phyloP scores from a whole-genome alignment of 805 yeast genomes.

The Candida endomychidarum region DNA sequence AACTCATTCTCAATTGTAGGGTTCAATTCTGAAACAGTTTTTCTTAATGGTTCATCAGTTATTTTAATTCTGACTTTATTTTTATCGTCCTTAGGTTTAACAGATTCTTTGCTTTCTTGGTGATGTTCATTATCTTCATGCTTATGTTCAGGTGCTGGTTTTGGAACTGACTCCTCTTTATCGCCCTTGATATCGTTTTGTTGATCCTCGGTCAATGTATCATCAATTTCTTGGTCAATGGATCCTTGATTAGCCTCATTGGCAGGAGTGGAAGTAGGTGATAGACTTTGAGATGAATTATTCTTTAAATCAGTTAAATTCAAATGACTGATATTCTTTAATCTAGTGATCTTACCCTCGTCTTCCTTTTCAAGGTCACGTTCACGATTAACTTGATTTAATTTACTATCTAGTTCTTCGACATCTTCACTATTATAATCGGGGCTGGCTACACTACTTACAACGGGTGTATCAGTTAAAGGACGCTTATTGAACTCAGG shows the following conservation, averaged over 20 bases:
- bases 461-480: conserved; percentile 70
- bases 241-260: not conserved
- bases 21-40: conserved; percentile 7
- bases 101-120: not conserved
- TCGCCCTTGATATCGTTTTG: not conserved
- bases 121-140: not conserved
- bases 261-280: conserved; percentile 17
- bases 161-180: no score
- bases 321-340: conserved; percentile 39
- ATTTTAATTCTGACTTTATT: conserved; percentile 14
- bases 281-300: conserved; percentile 21
- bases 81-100: not conserved
- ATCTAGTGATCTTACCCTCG: conserved; percentile 16
- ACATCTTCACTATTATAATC: conserved; percentile 31
- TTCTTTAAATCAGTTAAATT: conserved; percentile 33
- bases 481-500: conserved; percentile 74
- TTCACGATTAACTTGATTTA: conserved; percentile 5
- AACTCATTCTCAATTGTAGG: conserved; percentile 11
- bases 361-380: conserved; percentile 19
- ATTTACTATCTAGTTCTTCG: conserved; percentile 20
- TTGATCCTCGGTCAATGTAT: not conserved
- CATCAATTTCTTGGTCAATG: not conserved
- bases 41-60: conserved; percentile 6
- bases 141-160: no score
- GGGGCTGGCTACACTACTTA: conserved; percentile 59